Base-by-base conservation (phyloP, 345 rosid genomes). In the Hibiscus trionum region DNA sequence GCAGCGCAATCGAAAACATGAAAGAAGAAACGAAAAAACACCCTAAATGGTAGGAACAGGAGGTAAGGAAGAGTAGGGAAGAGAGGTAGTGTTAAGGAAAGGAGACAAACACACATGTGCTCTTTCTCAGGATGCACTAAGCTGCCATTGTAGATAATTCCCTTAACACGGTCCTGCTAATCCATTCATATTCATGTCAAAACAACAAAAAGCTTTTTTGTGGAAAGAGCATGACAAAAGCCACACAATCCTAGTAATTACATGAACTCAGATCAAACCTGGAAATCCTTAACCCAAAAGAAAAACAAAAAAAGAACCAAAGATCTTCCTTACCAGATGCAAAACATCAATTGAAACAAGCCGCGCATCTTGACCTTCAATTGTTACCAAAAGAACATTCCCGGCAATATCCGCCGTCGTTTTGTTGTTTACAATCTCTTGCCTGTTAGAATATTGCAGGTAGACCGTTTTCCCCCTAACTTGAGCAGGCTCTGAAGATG, bases 101-200 rank as follows among this genome's bases (percentile, higher is more conserved):
- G 93, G 82, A 91, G 96, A 96, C 99, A 91, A 96, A 93, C 98
- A 96, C 96, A 86, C 94, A 85, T 86, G 89, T 75, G 96, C 89
- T 88, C 96, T 93, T 91, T 96, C 96, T 87, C 93, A 91, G 82
- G 85, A 88, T 86, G 96, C 96, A 96, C 87, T 86, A 96, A 82
- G 93, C 97, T 91, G 97, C 99, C 96, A 96, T 86, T 80, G 94
- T 82, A 91, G 98, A 84, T 87, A 96, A 82, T 93, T 67, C 87
- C 91, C 98, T 88, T 89, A 98, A 88, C 87, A 96, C 81, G 83
- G 89, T 87, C 99, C 99, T 91, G 98, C 93, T 86, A 90, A 95
- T 96, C 86, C 98, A 93, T 96, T 90, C 84, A 87, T 91, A 89
- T 82, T 85, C 90, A 86, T 75, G 97, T 96, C 94, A 93, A 95